Evolutionary conservation across 2,329 filamentous ascomycete genomes (phyloP).

Genomic region (Pseudogymnoascus sp.): DNA sequence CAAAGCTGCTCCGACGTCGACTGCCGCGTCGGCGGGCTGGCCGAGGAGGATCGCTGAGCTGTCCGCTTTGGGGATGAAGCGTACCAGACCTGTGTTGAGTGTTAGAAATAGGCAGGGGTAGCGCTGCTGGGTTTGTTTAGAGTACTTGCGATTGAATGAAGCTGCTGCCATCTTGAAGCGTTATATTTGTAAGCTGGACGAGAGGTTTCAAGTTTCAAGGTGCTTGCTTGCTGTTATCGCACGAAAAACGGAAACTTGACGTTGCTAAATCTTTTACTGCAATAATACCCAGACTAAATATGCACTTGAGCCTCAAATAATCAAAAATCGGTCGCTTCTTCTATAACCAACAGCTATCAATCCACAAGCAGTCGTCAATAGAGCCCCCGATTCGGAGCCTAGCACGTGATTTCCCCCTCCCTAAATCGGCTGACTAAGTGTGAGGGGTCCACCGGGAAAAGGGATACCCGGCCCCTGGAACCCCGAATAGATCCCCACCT

Average conservation of each 20-base stretch:
- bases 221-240: neutral
- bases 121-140: neutral
- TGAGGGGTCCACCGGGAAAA: neutral
- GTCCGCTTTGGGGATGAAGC: constrained; percentile 44
- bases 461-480: neutral
- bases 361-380: neutral
- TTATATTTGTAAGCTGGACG: neutral
- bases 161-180: constrained; percentile 1
- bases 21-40: constrained; percentile 41
- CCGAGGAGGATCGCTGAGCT: constrained; percentile 45
- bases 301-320: neutral
- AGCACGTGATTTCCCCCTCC: neutral
- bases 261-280: neutral
- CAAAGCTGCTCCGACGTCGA: constrained; percentile 50
- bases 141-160: constrained; percentile 9
- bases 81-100: constrained; percentile 42
- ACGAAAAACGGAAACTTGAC: neutral
- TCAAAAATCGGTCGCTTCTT: neutral
- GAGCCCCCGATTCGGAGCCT: neutral
- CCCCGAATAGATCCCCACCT: neutral
- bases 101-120: neutral
- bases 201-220: neutral
- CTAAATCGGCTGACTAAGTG: neutral
- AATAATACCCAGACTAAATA: neutral
- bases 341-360: neutral